These are phyloP conservation scores for Pleurotus ostreatus DNA, from an alignment of 768 basidiomycete species.

Conservation along the genomic window DNA sequence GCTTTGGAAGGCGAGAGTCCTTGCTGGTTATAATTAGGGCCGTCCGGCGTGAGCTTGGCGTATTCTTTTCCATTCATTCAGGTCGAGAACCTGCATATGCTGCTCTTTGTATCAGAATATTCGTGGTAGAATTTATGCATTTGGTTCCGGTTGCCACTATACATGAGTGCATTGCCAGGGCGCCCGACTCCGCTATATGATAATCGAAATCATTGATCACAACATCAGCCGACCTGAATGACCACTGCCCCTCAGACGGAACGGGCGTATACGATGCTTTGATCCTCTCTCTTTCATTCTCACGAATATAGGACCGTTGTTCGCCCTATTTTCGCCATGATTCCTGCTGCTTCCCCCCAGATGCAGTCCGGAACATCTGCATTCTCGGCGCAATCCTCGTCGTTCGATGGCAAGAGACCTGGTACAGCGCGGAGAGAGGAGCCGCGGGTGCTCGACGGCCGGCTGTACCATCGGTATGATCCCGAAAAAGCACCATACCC, in stretches of 20 bases:
- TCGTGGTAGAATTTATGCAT: no score
- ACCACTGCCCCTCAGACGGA: neutral
- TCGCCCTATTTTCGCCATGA: constrained; percentile 16
- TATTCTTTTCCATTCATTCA: no score
- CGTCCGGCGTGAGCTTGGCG: no score
- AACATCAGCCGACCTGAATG: neutral
- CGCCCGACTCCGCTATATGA: neutral
- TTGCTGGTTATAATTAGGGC: no score
- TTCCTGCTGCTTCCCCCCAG: constrained; percentile 11
- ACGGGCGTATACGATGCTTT: neutral
- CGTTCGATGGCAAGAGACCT: constrained; percentile 32
- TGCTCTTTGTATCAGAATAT: no score
- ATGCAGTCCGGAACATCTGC: constrained; percentile 18
- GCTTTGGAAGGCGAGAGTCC: constrained; percentile 10
- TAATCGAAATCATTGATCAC: no score
- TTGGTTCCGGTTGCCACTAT: constrained; percentile 1
- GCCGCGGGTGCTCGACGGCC: constrained; percentile 33
- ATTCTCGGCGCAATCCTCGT: constrained; percentile 20
- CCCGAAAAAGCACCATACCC: constrained; percentile 81
- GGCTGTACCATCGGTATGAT: constrained; percentile 63
- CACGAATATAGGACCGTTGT: constrained; percentile 12
- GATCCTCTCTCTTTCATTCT: constrained; percentile 10
- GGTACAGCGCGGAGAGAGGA: constrained; percentile 41
- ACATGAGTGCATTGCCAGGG: neutral
- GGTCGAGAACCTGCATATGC: no score